Evolutionary conservation across 352 stramenopile genomes (phyloP), one percentile per base, ranked within the genome.

Genomic region (Globisporangium paddicum): DNA sequence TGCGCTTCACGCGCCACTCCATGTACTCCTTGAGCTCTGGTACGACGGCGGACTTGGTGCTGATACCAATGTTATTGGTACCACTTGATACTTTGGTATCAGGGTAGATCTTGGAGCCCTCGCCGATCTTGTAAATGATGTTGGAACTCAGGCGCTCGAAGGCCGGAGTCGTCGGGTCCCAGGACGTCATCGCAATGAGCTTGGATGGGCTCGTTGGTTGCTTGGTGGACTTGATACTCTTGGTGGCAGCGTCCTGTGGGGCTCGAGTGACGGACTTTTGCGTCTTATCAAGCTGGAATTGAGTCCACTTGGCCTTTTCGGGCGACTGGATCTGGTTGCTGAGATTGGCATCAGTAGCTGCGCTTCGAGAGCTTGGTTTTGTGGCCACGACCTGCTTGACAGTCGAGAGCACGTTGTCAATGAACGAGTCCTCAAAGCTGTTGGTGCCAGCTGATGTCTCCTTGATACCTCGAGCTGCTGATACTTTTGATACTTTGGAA

Each of bases 21-120:
- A 98, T 98, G 82, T 98, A 98, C 68, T 98, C 96, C 41, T 93
- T 92, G 25, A 97, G 86, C 64, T 97, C 86, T 21, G 82, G 79
- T n/a, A 88, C 52, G 0, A 62, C 57, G 2, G 49, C 26, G 8
- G 5, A 2, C 16, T 53, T 19, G 18, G 38, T 44, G 10, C 38
- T 19, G 18, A 18, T 44, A 21, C 38, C 45, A 35, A 10, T 48
- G 9, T 0, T 21, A 4, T n/a, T 50, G 44, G 23, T 52, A 18
- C 19, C 14, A 18, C 53, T 48, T 1, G 2, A 11, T 14, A 18
- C 23, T 11, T 32, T 53, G n/a, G 67, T 52, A 7, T 84, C 65
- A 0, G 87, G 87, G 66, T 97, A 96, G 45, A 96, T 95, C 61
- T 90, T 90, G 58, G 80, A 94, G 25, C 86, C 82, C 13, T 83